Evolutionary conservation across 495 filamentous ascomycete species (phyloP), one percentile per base, ranked within the genome.

Genomic region (Pyrenula aspistea): DNA sequence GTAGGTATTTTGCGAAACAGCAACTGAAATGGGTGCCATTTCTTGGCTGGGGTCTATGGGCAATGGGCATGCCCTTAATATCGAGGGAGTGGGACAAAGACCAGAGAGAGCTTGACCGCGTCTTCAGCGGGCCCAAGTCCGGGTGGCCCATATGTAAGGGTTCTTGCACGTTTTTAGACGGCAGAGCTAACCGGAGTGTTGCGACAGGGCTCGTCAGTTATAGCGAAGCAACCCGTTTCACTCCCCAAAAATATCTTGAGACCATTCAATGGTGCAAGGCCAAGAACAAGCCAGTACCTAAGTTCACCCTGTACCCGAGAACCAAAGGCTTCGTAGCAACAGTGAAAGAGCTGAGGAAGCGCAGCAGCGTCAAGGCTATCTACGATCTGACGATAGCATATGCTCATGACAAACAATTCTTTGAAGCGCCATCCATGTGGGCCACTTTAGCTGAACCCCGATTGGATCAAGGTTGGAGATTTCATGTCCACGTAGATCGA

Each of bases 21-120:
- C 86, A 82, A 36, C 73, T 99, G 61, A 85, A 84, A 62, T 80
- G 78, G 49, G 69, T 83, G n/a, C 93, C 94, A 1, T 85, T 99
- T 67, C 75, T 99, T 49, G 93, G 94, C 54, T 95, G 90, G 91
- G 75, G 76, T 2, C 71, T 84, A 23, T 80, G 78, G 73, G 80
- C 77, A 12, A 78, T 83, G 69, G 77, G 79, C 2, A 80, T 83
- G 75, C 80, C 79, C 2, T 69, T 80, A 68, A 77, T 82, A 19
- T 77, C 70, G 57, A 64, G 80, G 56, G 72, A 79, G 54, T 82
- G 80, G 80, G 67, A 67, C 60, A 68, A 62, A 56, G 78, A 83
- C 63, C 67, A 72, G 63, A 66, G 55, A 19, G 79, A 82, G 68
- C 65, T 83, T 59, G 73, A 77, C 42, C 66, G 71, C 31, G 73